Conservation (phyloP, 805 yeast genomes). For the Yamadazyma nakazawae region DNA sequence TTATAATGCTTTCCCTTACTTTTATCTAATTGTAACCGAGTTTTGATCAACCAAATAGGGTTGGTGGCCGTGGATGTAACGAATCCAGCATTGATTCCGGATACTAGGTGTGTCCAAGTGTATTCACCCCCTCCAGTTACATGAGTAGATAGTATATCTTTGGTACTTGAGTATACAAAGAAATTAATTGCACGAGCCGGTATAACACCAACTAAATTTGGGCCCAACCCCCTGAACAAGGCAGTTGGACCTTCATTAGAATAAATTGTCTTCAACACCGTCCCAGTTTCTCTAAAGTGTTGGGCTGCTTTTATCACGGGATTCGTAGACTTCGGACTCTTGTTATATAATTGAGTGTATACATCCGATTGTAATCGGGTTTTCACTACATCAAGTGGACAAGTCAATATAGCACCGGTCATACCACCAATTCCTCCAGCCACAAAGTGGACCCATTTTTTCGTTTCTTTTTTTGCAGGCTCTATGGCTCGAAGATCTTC, state of each 20-base stretch:
- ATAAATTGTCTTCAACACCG: constrained; percentile 67
- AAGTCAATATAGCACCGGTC: constrained; percentile 93
- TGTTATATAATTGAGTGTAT: constrained; percentile 55
- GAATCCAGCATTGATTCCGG: constrained; percentile 91
- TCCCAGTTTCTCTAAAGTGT: constrained; percentile 81
- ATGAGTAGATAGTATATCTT: constrained; percentile 62
- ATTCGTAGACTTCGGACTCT: constrained; percentile 38
- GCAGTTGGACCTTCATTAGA: constrained; percentile 79
- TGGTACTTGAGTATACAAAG: constrained; percentile 93
- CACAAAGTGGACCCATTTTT: constrained; percentile 72
- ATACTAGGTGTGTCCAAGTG: constrained; percentile 77
- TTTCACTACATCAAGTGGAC: constrained; percentile 95
- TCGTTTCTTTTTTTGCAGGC: constrained; percentile 16
- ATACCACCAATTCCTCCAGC: constrained; percentile 95
- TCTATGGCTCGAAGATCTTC: constrained; percentile 3
- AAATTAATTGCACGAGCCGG: constrained; percentile 97
- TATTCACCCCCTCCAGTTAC: constrained; percentile 75
- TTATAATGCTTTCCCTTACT: constrained; percentile 63
- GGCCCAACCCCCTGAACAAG: constrained; percentile 91
- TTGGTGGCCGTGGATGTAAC: constrained; percentile 95
- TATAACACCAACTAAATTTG: constrained; percentile 93
- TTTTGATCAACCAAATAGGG: constrained; percentile 96
- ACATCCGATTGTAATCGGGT: constrained; percentile 92
- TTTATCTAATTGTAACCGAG: constrained; percentile 88
- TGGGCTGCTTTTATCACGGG: constrained; percentile 47